phyloP scores from a whole-genome alignment of 208 protist genomes.

The Eutreptiella sp. region DNA sequence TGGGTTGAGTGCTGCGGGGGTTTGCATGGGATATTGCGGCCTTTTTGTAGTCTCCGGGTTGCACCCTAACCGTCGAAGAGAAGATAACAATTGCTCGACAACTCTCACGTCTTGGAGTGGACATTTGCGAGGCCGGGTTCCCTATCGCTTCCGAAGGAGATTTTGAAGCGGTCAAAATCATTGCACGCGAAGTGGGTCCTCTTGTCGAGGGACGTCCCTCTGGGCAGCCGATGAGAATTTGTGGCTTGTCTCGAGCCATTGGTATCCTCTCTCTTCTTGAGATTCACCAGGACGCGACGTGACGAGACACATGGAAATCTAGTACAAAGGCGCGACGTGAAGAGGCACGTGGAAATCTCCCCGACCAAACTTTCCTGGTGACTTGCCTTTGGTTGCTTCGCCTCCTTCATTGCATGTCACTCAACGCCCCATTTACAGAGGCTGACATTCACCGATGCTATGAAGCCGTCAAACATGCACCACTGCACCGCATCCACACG shows the following conservation, averaged over 20 bases:
- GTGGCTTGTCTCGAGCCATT: conserved; percentile 46
- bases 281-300: too few species aligned
- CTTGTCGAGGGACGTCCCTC: conserved; percentile 31
- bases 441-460: conserved; percentile 42
- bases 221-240: conserved; percentile 46
- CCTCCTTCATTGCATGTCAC: too few species aligned
- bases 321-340: too few species aligned
- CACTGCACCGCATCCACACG: conserved; percentile 50
- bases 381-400: too few species aligned
- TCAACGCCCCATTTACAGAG: too few species aligned
- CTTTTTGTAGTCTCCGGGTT: conserved; percentile 50
- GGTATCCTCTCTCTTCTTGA: too few species aligned
- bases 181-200: conserved; percentile 38
- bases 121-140: conserved; percentile 54
- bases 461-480: conserved; percentile 44
- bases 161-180: conserved; percentile 42
- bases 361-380: too few species aligned
- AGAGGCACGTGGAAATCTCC: too few species aligned
- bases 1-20: too few species aligned
- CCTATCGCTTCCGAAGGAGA: conserved; percentile 51
- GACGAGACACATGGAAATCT: too few species aligned
- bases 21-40: too few species aligned
- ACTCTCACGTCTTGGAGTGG: conserved; percentile 43
- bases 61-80: conserved; percentile 42
- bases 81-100: conserved; percentile 47